Base-by-base conservation (phyloP, 768 basidiomycete species). In the Podaxis sp. region DNA sequence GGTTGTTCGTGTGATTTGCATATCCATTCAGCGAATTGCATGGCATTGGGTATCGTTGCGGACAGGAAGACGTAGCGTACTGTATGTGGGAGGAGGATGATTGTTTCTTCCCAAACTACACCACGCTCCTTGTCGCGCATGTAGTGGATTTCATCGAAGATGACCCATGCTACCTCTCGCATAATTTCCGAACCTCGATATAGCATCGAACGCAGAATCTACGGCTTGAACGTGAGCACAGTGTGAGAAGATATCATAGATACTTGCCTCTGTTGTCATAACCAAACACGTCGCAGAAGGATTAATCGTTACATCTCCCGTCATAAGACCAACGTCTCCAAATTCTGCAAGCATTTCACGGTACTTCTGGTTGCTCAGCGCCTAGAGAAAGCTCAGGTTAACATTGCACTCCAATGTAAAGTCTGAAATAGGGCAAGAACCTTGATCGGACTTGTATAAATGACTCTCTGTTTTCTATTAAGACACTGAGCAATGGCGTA, bases 131-230 rank as follows among this genome's bases (percentile, higher is more conserved):
- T 94, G 79, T 98, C 97, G 62, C 97, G 89, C 97, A 98, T 99
- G 76, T 98, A 99, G 71, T 99, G 97, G 63, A 99, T 97, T 76
- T 99, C 97, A 71, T 99, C 97, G 72, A 98, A 99, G 65, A 99
- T 86, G 59, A 98, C 96, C 97, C 97, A 99, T 1, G 95, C 95
- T n/a, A 99, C 96, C 78, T 99, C 97, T 59, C 97, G 91, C 91
- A 98, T 95, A 65, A 99, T 90, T 77, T 99, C 97, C 3, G 95
- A 98, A 40, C 97, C 97, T 57, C 97, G 89, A 70, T 99, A 99
- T 27, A 99, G 78, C 96, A 99, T 99, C 4, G 95, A 98, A 18
- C 97, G 88, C 55, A 99, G 73, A 87, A 99, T 98, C 95, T 98
- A 63, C 27, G 36, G 21, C 42, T 48, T 32, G 28, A 55, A 46